Conservation (phyloP, 331 rosid genomes). For the Malus hybrid region DNA sequence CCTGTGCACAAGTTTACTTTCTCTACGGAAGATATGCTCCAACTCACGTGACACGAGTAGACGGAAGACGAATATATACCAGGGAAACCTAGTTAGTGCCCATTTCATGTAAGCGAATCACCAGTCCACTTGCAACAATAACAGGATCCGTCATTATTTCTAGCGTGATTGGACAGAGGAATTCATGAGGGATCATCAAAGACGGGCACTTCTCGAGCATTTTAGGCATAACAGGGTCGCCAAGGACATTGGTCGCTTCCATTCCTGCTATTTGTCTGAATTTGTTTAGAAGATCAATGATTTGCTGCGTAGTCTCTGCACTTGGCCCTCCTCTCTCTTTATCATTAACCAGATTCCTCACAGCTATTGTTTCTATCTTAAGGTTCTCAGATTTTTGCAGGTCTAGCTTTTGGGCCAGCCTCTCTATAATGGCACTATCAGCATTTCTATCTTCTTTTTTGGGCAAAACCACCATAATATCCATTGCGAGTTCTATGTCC, state of each 20-base stretch:
- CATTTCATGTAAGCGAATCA: slow-evolving; percentile 3
- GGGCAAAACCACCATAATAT: slow-evolving; percentile 59
- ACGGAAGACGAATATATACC: background rate
- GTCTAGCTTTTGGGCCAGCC: slow-evolving; percentile 57
- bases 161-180: slow-evolving; percentile 67
- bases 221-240: slow-evolving; percentile 43
- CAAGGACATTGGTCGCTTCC: slow-evolving; percentile 44
- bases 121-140: slow-evolving; percentile 75
- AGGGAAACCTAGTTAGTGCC: too few species aligned
- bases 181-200: slow-evolving; percentile 73
- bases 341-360: slow-evolving; percentile 41
- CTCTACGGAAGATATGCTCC: background rate
- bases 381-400: slow-evolving; percentile 51
- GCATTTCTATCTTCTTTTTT: slow-evolving; percentile 41
- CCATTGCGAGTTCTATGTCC: slow-evolving; percentile 81
- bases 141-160: slow-evolving; percentile 80
- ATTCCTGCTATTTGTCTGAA: slow-evolving; percentile 50
- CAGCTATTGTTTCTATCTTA: slow-evolving; percentile 45
- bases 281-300: slow-evolving; percentile 57
- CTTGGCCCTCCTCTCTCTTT: slow-evolving; percentile 51
- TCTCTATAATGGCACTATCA: slow-evolving; percentile 58
- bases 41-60: background rate
- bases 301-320: slow-evolving; percentile 31
- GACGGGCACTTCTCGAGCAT: slow-evolving; percentile 48
- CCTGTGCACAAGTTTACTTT: too few species aligned